A percentile compares a stretch with the other conserved stretches of the same genome.
phyloP scores from a whole-genome alignment of 352 stramenopile species.

The Globisporangium polare region DNA sequence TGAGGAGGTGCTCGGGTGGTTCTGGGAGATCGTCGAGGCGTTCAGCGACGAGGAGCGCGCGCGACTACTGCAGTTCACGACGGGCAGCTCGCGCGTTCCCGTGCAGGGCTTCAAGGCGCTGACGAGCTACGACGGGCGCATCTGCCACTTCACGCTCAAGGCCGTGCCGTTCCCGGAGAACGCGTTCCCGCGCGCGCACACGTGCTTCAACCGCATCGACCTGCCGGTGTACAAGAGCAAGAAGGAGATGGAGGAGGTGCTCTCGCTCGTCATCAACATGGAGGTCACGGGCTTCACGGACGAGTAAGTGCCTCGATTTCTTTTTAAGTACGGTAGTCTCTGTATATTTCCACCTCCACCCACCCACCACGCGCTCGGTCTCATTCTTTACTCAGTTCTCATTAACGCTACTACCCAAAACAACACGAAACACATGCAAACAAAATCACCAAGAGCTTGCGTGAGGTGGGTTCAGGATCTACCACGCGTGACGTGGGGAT shows the following conservation, averaged over 20 bases:
- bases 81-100: conserved; percentile 47
- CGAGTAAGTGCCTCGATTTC: conserved; percentile 25
- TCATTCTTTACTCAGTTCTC: neutral
- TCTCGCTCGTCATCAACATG: conserved; percentile 95
- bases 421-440: neutral
- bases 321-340: conserved; percentile 3
- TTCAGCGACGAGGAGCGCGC: conserved; percentile 57
- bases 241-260: conserved; percentile 89
- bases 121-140: conserved; percentile 55
- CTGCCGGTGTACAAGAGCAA: conserved; percentile 91
- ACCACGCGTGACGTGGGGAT: neutral
- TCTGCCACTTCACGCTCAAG: conserved; percentile 63
- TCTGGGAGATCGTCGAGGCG: conserved; percentile 54
- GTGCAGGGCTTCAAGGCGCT: conserved; percentile 66
- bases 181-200: conserved; percentile 59
- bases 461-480: neutral
- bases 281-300: conserved; percentile 90
- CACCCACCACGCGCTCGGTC: too few species aligned
- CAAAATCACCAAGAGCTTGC: neutral
- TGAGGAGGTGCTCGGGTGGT: conserved; percentile 70
- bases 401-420: neutral
- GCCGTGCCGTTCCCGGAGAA: conserved; percentile 53
- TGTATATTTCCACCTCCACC: conserved; percentile 1
- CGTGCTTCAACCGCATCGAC: conserved; percentile 88
- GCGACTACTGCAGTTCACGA: conserved; percentile 53